Evolutionary conservation across 2,329 filamentous ascomycete genomes (phyloP).

Genomic region (Cadophora luteo-olivacea): DNA sequence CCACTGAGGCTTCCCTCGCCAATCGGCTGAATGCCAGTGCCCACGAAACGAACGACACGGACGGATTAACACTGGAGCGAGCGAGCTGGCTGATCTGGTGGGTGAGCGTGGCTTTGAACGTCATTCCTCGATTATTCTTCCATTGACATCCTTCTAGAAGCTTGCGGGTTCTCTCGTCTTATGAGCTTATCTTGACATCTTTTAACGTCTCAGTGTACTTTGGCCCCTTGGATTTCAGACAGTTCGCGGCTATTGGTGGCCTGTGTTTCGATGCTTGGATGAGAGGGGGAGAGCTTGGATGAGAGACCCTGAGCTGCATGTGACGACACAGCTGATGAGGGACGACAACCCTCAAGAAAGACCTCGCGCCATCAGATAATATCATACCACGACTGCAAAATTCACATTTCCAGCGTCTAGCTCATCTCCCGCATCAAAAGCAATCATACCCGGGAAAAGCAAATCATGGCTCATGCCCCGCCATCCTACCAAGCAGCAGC

Average conservation of each 20-base stretch:
- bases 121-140: neutral
- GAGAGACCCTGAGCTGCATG: conserved; percentile 2
- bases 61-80: neutral
- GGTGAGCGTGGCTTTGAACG: neutral
- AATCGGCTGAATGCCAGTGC: neutral
- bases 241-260: neutral
- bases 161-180: neutral
- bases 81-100: too few relatives aligned
- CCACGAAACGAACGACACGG: neutral
- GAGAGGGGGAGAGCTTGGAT: neutral
- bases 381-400: neutral
- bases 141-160: conserved; percentile 2
- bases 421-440: neutral
- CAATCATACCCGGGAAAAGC: neutral
- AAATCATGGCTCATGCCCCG: conserved; percentile 29
- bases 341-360: neutral
- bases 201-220: neutral
- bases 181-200: conserved; percentile 2
- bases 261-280: too few relatives aligned
- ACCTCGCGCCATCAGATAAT: neutral
- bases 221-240: neutral
- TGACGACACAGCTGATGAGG: conserved; percentile 13
- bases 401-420: neutral
- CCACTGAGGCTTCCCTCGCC: neutral
- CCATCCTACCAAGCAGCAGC: conserved; percentile 34